phyloP scores from a whole-genome alignment of 345 rosid genomes.

The Lagerstroemia speciosa region DNA sequence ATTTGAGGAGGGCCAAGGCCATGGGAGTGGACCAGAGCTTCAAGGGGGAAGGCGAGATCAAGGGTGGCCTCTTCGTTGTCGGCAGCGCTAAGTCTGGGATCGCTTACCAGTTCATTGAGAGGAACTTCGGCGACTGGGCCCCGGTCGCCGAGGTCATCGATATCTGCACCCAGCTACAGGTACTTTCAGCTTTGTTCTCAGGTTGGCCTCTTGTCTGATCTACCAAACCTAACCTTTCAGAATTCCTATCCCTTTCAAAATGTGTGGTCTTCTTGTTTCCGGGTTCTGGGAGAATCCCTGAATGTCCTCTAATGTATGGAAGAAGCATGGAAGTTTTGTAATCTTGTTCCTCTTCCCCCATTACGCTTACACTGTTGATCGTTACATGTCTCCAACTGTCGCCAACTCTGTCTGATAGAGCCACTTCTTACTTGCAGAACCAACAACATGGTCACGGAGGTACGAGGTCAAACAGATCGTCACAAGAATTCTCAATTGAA shows the following conservation, averaged over 20 bases:
- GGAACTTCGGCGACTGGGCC: constrained; percentile 69
- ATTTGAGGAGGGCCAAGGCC: constrained; percentile 56
- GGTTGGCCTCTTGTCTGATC: no score
- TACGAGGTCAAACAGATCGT: background rate
- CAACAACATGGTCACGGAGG: constrained; percentile 24
- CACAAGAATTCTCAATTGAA: background rate
- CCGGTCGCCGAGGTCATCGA: constrained; percentile 46
- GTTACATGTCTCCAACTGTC: no score
- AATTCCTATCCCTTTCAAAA: no score
- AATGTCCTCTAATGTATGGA: no score
- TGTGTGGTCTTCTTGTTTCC: background rate
- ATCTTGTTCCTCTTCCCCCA: no score
- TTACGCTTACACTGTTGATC: background rate
- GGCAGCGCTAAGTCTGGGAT: constrained; percentile 47
- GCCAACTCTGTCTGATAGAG: background rate
- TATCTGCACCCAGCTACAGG: constrained; percentile 45
- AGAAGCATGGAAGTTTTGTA: background rate
- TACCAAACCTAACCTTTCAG: no score
- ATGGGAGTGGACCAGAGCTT: constrained; percentile 37
- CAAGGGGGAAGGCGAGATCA: constrained; percentile 56
- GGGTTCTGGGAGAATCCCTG: background rate
- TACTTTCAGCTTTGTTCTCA: constrained; percentile 11
- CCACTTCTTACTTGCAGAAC: constrained; percentile 22
- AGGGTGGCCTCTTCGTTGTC: constrained; percentile 52
- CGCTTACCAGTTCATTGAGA: constrained; percentile 58